Base-by-base conservation (phyloP, 768 basidiomycete genomes). In the Kwoniella sp. region DNA sequence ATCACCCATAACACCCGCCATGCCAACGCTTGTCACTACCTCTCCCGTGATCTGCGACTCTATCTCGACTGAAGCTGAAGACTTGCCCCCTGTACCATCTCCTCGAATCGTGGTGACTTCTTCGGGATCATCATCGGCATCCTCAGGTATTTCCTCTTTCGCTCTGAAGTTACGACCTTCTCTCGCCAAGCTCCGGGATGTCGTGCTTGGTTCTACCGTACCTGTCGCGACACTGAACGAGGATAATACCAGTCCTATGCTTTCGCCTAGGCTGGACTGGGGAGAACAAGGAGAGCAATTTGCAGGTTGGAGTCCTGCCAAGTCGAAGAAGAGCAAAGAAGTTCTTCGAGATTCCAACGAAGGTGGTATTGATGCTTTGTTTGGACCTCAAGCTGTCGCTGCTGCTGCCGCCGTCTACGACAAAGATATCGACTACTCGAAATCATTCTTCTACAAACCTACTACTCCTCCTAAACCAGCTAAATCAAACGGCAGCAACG, bases 371-470 rank as follows among this genome's bases (percentile, higher is more conserved):
- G 56, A 63, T 62, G 65, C 59, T 10, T 54, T 65, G n/a, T 51
- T 59, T n/a, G 63, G 63, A 47, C 30, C 49, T 13, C 36, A 62
- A 46, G 37, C 57, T 24, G 29, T 63, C 1, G 37, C 44, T 17
- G 25, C 51, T 1, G 30, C 37, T 3, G 33, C n/a, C 6, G 33
- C n/a, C 6, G 37, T 10, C 21, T 22, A 29, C 21, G 13, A 15
- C 21, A 24, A 33, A 29, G 25, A 22, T 21, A 76, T 76, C 51
- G 78, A 79, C 50, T 79, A 74, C 49, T 66, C 74, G 2, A 68
- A 73, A 63, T 77, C 76, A 24, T 79, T 79, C 74, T 79, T 79
- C 63, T 79, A 79, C 60, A 72, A 73, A 58, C 78, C 78, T 22
- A 49, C 68, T 6, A 79, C 78, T 15, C 78, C 78, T 24, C 76